Conservation (phyloP, 1,139 yeast species). For the Candida albicans region DNA sequence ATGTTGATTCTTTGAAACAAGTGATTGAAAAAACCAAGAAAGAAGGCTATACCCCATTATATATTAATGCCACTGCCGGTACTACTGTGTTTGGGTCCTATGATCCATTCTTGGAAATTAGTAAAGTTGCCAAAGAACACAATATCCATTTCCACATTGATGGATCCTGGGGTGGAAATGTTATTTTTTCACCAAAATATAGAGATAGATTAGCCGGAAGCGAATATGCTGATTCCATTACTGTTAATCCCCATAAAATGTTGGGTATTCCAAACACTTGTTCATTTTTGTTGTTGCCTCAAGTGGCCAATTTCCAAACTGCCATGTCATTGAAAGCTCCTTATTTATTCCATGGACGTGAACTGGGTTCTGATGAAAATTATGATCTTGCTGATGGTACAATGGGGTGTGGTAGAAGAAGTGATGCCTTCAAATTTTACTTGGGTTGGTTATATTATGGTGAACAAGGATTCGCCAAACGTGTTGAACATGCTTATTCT, state of each 20-base stretch:
- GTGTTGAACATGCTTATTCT: constrained; percentile 72
- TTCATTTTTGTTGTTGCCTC: constrained; percentile 73
- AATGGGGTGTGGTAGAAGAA: constrained; percentile 89
- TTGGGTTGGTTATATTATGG: constrained; percentile 85
- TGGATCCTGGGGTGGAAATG: constrained; percentile 93
- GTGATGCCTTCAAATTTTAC: constrained; percentile 78
- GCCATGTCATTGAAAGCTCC: constrained; percentile 82
- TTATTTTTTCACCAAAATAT: constrained; percentile 60
- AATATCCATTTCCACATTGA: constrained; percentile 79
- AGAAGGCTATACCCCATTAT: constrained; percentile 69
- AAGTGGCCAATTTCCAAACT: constrained; percentile 61
- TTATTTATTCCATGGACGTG: constrained; percentile 71
- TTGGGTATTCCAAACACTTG: constrained; percentile 90
- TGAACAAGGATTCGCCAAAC: constrained; percentile 48
- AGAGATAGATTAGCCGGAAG: constrained; percentile 54
- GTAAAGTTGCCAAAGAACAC: constrained; percentile 53
- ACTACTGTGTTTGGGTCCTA: constrained; percentile 87
- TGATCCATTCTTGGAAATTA: constrained; percentile 63
- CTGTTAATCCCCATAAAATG: constrained; percentile 87
- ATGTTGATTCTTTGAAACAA: constrained; percentile 44
- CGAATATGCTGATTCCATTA: constrained; percentile 72
- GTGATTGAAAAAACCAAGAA: constrained; percentile 44
- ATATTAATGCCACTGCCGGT: constrained; percentile 83
- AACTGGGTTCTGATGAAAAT: constrained; percentile 54
- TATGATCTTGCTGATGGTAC: constrained; percentile 88